These are phyloP conservation scores for Pinus taeda DNA, from an alignment of 75 land plant species.

Conservation along the genomic window DNA sequence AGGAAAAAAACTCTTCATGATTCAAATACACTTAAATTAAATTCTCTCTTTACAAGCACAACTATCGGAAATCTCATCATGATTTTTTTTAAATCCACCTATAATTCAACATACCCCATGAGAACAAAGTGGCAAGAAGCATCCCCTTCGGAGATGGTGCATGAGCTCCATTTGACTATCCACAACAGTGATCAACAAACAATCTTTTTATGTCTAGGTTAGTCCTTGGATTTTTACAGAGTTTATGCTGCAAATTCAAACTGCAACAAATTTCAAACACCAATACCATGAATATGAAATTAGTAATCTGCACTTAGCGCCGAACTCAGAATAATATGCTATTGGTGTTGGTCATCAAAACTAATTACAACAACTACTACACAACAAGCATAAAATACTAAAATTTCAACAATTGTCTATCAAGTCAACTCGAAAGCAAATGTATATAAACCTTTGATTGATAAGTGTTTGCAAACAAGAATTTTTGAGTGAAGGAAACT, in stretches of 20 bases:
- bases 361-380: background rate
- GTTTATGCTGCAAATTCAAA: slow-evolving; percentile 94
- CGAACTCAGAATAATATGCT: no score
- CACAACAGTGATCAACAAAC: slow-evolving; percentile 82
- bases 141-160: slow-evolving; percentile 73
- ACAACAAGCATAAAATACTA: background rate
- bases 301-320: no score
- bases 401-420: background rate
- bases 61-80: no score
- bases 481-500: slow-evolving; percentile 62
- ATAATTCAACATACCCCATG: slow-evolving; percentile 46
- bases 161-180: slow-evolving; percentile 80
- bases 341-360: no score
- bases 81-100: background rate
- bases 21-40: slow-evolving; percentile 16
- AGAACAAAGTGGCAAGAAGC: slow-evolving; percentile 57
- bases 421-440: background rate
- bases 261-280: slow-evolving; percentile 21
- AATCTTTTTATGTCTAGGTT: background rate
- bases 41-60: background rate
- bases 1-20: slow-evolving; percentile 10
- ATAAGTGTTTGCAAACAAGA: slow-evolving; percentile 73
- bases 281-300: no score
- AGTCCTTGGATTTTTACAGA: slow-evolving; percentile 35
- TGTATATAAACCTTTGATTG: slow-evolving; percentile 60